Base-by-base conservation (phyloP, 352 stramenopile species). In the Phytopythium boreale region DNA sequence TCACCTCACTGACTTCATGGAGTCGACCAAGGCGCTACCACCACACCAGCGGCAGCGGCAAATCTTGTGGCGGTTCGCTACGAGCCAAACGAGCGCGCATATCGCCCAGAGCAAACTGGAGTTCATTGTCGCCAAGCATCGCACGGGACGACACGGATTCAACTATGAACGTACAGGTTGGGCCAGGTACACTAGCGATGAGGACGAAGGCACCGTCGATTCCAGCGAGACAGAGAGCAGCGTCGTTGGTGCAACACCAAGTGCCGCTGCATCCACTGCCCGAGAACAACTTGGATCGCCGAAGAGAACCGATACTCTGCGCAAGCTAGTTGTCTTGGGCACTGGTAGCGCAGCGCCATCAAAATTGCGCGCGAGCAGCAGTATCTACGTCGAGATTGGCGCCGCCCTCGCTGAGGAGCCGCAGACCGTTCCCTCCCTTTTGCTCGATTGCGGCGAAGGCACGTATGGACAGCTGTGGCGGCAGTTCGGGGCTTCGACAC, bases 391-490 rank as follows among this genome's bases (percentile, higher is more conserved):
- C 14, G 72, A 87, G 52, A 58, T 97, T 10, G 65, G 59, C 4
- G 24, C 56, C 31, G 63, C 26, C 5, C 34, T 61, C 24, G 24
- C 59, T 65, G 46, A 15, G 15, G 19, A 58, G 14, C 53, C 63
- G 22, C 53, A 75, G 19, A 10, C 6, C 26, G 2, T 56, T 15
- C 57, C 62, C 26, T 52, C 64, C 20, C 90, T 99, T 43, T 72
- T 99, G 2, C 76, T 99, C 27, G 97, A 99, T 71, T 93, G 89
- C 29, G 97, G 97, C 8, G 97, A 99, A 87, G 96, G 96, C 46
- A 97, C 93, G 11, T 89, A 92, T 19, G 96, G 94, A 4, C 96
- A 99, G 67, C 75, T 99, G 0, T 84, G 70, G 64, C 77, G 80
- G 4, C 78, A 83, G 63, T 89, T 88, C 64, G 80, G 72, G 12